Evolutionary conservation across 352 stramenopile genomes (phyloP), one percentile per base, ranked within the genome.

Genomic region (Phytophthora litchii): DNA sequence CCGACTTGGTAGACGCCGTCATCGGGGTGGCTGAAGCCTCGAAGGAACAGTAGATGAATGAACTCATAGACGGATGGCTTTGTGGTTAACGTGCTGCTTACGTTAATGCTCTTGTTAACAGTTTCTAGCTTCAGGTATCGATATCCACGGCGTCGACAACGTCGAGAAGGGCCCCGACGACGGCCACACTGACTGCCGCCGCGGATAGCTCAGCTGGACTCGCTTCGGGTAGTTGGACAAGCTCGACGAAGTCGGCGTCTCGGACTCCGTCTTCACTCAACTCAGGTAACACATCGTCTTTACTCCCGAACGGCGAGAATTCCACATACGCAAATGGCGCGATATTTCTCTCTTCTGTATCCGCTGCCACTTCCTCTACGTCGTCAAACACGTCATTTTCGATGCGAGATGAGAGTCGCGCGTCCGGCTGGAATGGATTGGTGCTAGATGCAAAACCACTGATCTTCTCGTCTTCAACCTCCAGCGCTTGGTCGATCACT

Each of bases 1-100:
- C 86, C 0, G 60, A 62, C 23, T 56, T 93, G 14, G 72, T 95
- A n/a, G 80, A 91, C 48, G 46, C 58, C 13, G 67, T 88, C 4
- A 73, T 87, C 68, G 67, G 60, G 1, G 27, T 76, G 16, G 19
- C 29, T 0, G 29, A 62, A 43, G 47, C 41, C 4, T 49, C 37
- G 13, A 74, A 74, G 49, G 47, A 67, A 13, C 23, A 61, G 16
- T 74, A 70, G 48, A 45, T 4, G 19, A 31, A 17, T 23, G 10
- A 65, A 48, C 12, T 43, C 19, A 44, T 38, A 36, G 12, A 54
- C 34, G 19, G 20, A 43, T 34, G 3, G 29, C 29, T 41, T 42
- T 31, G 25, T 21, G 17, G 43, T 11, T 41, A 52, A 40, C 17
- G 8, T 37, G 42, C 19, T 48, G 4, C 31, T 48, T 48, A 42